These are phyloP conservation scores for Litsea cubeba DNA, from an alignment of 164 flowering plant species.

Conservation along the genomic window DNA sequence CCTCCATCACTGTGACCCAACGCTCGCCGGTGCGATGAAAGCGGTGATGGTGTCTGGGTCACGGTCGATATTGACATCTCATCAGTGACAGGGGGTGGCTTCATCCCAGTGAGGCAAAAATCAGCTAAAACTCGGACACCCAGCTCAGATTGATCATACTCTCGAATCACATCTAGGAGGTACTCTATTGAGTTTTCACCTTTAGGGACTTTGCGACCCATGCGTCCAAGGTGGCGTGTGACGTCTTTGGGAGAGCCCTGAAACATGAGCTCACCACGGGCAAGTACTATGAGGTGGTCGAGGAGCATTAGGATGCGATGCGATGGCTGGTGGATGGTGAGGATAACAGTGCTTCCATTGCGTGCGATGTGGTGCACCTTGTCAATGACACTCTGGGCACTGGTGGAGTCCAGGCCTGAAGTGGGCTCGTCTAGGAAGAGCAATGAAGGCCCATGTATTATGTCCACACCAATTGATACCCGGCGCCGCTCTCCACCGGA, in stretches of 20 bases:
- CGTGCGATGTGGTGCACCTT: slow-evolving; percentile 64
- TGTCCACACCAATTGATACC: slow-evolving; percentile 71
- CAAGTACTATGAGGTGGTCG: slow-evolving; percentile 61
- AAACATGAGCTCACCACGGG: slow-evolving; percentile 66
- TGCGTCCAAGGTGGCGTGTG: slow-evolving; percentile 34
- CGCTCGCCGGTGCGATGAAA: background rate
- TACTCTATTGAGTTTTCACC: slow-evolving; percentile 62
- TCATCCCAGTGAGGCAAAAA: slow-evolving; percentile 56
- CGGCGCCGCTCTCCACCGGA: slow-evolving; percentile 76
- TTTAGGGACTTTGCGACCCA: slow-evolving; percentile 55
- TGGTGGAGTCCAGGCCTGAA: slow-evolving; percentile 75
- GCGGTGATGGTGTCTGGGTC: slow-evolving; percentile 20
- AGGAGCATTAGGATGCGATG: slow-evolving; percentile 49
- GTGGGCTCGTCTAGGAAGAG: slow-evolving; percentile 76
- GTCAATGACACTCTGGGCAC: slow-evolving; percentile 65
- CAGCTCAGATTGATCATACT: slow-evolving; percentile 53
- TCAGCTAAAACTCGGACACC: slow-evolving; percentile 57
- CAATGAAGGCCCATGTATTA: slow-evolving; percentile 62
- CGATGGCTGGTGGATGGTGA: slow-evolving; percentile 75
- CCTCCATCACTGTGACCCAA: slow-evolving; percentile 1
- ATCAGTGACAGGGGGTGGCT: slow-evolving; percentile 41
- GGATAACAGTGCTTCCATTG: slow-evolving; percentile 66
- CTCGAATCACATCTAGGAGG: slow-evolving; percentile 59
- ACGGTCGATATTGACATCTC: slow-evolving; percentile 32
- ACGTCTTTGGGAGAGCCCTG: slow-evolving; percentile 67